A percentile compares a stretch with the other conserved stretches of the same genome.
phyloP scores from a whole-genome alignment of 495 filamentous ascomycete species.

The Trichoderma parareesei region DNA sequence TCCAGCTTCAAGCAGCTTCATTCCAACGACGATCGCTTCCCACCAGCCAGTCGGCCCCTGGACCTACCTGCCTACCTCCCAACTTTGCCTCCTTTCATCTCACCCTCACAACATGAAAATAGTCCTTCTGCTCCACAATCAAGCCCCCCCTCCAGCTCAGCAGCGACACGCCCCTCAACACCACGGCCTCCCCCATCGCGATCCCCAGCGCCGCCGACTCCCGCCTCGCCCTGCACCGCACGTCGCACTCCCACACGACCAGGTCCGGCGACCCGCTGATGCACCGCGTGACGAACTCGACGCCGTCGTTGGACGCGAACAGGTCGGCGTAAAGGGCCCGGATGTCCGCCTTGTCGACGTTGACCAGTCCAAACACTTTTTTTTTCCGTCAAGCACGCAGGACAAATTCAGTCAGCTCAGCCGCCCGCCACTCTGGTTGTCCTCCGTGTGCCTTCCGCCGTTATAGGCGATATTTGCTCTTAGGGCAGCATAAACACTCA shows the following conservation, averaged over 20 bases:
- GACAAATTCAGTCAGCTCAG: background rate
- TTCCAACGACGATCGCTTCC: background rate
- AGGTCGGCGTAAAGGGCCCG: background rate
- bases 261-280: background rate
- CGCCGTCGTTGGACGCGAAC: background rate
- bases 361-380: background rate
- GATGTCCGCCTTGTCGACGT: background rate
- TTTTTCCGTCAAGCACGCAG: background rate
- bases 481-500: background rate
- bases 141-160: background rate
- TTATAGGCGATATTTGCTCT: no score
- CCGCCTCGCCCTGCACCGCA: background rate
- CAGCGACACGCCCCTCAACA: background rate
- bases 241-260: background rate
- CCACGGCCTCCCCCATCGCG: background rate
- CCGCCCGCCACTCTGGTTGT: background rate
- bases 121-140: conserved; percentile 6
- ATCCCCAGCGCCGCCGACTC: background rate
- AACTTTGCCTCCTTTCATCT: background rate
- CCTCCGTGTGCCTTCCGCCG: no score
- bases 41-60: background rate
- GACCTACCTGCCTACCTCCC: background rate
- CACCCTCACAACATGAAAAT: background rate
- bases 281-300: background rate
- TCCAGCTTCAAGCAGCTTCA: no score